phyloP scores from a whole-genome alignment of 2,329 filamentous ascomycete genomes.

The Aaosphaeria pasadenensis region DNA sequence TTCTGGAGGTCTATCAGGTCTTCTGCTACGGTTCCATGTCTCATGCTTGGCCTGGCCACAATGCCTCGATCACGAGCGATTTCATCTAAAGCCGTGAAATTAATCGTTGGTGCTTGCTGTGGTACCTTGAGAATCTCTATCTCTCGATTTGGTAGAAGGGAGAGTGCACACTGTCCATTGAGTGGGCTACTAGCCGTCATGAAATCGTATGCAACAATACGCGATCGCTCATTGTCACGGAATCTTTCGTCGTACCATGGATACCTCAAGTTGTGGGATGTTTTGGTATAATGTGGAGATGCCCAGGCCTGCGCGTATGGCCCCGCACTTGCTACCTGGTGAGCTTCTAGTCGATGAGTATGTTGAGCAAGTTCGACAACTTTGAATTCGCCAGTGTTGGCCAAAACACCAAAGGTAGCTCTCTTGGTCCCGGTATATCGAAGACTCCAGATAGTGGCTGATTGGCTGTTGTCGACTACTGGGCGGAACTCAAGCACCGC shows the following conservation, averaged over 20 bases:
- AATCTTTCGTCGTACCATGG: slow-evolving; percentile 47
- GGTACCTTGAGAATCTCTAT: slow-evolving; percentile 51
- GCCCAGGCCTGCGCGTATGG: slow-evolving; percentile 35
- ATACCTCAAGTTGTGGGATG: slow-evolving; percentile 40
- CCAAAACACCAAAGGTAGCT: slow-evolving; percentile 57
- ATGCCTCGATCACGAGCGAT: slow-evolving; percentile 35
- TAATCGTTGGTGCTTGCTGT: slow-evolving; percentile 39
- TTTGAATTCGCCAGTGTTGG: slow-evolving; percentile 59
- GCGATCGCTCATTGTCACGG: slow-evolving; percentile 44
- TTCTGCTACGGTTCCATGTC: slow-evolving; percentile 29
- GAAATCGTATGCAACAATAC: slow-evolving; percentile 61
- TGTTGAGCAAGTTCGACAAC: slow-evolving; percentile 55
- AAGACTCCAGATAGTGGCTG: slow-evolving; percentile 59
- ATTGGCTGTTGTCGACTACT: slow-evolving; percentile 48
- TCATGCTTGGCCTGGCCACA: slow-evolving; percentile 27
- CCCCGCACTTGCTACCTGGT: slow-evolving; percentile 14
- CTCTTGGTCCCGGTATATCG: slow-evolving; percentile 58
- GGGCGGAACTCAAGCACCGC: slow-evolving; percentile 58
- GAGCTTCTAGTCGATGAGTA: slow-evolving; percentile 27
- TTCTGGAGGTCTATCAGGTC: slow-evolving; percentile 33
- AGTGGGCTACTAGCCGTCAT: slow-evolving; percentile 45
- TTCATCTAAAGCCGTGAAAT: slow-evolving; percentile 44
- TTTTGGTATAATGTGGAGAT: slow-evolving; percentile 44
- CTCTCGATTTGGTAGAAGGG: slow-evolving; percentile 51
- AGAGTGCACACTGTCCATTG: slow-evolving; percentile 52